Evolutionary conservation across 2,329 filamentous ascomycete genomes (phyloP), one percentile per base, ranked within the genome.

Genomic region (Periconia sp.): DNA sequence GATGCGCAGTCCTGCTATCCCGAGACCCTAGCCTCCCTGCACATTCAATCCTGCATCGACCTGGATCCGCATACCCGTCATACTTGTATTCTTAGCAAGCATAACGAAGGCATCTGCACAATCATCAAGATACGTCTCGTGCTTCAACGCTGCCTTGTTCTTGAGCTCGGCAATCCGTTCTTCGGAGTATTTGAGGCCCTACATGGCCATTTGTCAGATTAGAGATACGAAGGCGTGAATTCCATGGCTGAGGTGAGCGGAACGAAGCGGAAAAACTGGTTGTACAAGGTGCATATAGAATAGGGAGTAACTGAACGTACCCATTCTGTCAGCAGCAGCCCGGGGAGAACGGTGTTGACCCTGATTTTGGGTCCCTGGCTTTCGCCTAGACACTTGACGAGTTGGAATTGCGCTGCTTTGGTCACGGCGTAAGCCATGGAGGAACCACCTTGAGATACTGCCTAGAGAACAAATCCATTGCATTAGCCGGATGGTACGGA

Each of bases 361-460:
- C 87, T 76, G 31, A 87, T 77, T 68, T 87, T 88, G 6, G 78
- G 75, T 0, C 85, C 85, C 59, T 87, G 83, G 5, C 81, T 85
- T 50, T 77, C 74, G 2, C 85, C 86, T 15, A 89, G 75, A 60
- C 84, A 85, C 62, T 85, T 86, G 75, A 88, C 85, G 47, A 89
- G 72, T 67, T 89, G 87, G 54, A 89, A 62, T 54, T 83, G 82
- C 6, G 90, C 90, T 1, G 90, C 88, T 70, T 94, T 94, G 37
- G 88, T 89, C 17, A 92, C 87, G 0, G 85, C 80, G 65, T 94
- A 94, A 3, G 90, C 84, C 86, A 86, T 81, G 41, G 80, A 82
- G 60, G 80, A 83, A 5, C 84, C 84, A 49, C 67, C 69, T 48
- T 81, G 70, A n/a, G 75, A 66, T 55, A 81, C 60, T 44, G 79